Evolutionary conservation across 176 grass and related monocot genomes (phyloP), one percentile per base, ranked within the genome.

Genomic region (maize (Zea mays)): DNA sequence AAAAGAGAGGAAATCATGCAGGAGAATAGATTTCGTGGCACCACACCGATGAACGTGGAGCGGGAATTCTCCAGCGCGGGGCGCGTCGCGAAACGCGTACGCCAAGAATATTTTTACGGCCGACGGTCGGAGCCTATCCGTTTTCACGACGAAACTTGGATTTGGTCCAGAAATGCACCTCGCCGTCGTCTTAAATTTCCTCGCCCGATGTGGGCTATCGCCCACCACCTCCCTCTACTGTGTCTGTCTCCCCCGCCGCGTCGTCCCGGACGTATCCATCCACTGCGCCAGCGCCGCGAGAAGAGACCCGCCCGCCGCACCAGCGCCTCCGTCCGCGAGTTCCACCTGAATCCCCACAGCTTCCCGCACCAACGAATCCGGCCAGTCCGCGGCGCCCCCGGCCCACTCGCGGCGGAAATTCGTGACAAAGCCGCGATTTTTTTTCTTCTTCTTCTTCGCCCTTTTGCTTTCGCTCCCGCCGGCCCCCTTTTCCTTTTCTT

Each of bases 151-250:
- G 12, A 49, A 50, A 39, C 69, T 76, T 80, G 76, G 86, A 84
- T 88, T 84, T 76, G 82, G 86, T 88, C 81, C 71, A 75, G 76
- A 80, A 73, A 60, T 27, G 20, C 45, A 39, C 37, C 44, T 85
- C 68, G 38, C 52, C 54, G 7, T 85, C 54, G 7, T 21, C 45
- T 71, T 78, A 76, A 84, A 69, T 76, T 80, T 88, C 39, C 15
- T 81, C 76, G 59, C 27, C 77, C 56, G 71, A 67, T 69, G 69
- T 67, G 42, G 81, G 3, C 81, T 49, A 11, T 49, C 47, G 12
- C 47, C 47, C 47, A 49, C 47, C 47, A 49, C 47, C 38, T 3
- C 38, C 38, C 2, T 4, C 47, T 49, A 49, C 47, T 49, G 47
- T 49, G 47, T 2, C 50, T 39, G 38, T 39, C 38, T 39, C 50